phyloP scores from a whole-genome alignment of 352 stramenopile genomes.

The Aphanomyces stellatus region DNA sequence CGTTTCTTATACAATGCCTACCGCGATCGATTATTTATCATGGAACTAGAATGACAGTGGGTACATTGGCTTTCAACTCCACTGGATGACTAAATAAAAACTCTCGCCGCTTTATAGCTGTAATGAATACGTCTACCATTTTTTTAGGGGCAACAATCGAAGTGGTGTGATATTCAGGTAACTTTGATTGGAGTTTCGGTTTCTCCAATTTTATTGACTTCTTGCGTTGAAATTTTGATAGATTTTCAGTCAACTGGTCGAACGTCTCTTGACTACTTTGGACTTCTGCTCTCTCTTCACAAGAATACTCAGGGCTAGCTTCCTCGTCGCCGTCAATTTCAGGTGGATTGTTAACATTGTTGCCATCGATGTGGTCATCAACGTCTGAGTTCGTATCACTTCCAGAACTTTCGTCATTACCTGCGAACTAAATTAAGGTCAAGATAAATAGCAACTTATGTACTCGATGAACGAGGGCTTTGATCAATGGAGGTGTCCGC shows the following conservation, averaged over 20 bases:
- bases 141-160: not conserved
- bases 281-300: too few species aligned
- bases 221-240: not conserved
- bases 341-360: too few species aligned
- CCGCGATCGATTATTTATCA: not conserved
- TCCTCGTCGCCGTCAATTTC: too few species aligned
- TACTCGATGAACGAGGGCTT: too few species aligned
- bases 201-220: not conserved
- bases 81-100: conserved; percentile 17
- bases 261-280: not conserved
- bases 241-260: not conserved
- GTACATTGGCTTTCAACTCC: conserved; percentile 6
- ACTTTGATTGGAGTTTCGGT: not conserved
- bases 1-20: conserved; percentile 17
- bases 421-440: not conserved
- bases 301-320: too few species aligned
- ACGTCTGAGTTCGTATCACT: not conserved
- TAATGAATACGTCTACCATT: not conserved
- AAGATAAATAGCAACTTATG: not conserved
- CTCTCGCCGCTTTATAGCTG: not conserved
- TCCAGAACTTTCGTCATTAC: not conserved
- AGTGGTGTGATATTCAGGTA: too few species aligned
- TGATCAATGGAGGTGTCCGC: too few species aligned
- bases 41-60: not conserved
- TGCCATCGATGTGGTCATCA: not conserved